Base-by-base conservation (phyloP, 352 stramenopile genomes). In the Phytophthora cactorum region DNA sequence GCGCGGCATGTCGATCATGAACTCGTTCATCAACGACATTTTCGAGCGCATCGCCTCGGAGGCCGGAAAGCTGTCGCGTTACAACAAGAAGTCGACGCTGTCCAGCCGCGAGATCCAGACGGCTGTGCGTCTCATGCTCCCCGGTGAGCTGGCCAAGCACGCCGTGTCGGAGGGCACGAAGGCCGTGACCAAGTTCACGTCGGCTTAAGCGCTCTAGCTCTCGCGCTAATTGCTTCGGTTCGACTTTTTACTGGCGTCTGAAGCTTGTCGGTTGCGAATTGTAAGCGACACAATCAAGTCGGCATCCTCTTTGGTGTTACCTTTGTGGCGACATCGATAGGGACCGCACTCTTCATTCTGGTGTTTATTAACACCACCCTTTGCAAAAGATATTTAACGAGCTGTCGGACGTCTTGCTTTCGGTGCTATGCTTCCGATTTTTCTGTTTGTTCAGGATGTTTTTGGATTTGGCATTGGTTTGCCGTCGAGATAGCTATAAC, bases 11-110 rank as follows among this genome's bases (percentile, higher is more conserved):
- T 98, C 93, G 56, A 98, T 99, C 87, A 98, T 98, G 95, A 99
- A 99, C 91, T 99, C 96, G 66, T 99, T 99, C 83, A 98, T 99
- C 80, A 99, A 99, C 84, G 96, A 99, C 78, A 98, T 99, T 66
- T 99, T 99, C 79, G 97, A 99, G 81, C 92, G 96, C 62, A 98
- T 99, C 57, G 96, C 97, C 29, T 94, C 89, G 50, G 96, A 99
- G 84, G 96, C 97, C 60, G 96, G 93, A 73, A 98, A 97, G 81
- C 83, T 98, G 43, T 96, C 94, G 54, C 93, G 95, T 29, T 99
- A 99, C 94, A 99, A 98, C 93, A 99, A 99, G 89, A 99, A 99
- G 87, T 96, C 92, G 32, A 99, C 97, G 34, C 79, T 99, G 49
- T 98, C 91, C 36, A 97, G 82, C 49, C 92, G 97, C 44, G 97